A percentile compares a stretch with the other conserved stretches of the same genome.
Evolutionary conservation across 2,329 filamentous ascomycete species (phyloP).

Genomic region (Dryadomyces sulphureus): DNA sequence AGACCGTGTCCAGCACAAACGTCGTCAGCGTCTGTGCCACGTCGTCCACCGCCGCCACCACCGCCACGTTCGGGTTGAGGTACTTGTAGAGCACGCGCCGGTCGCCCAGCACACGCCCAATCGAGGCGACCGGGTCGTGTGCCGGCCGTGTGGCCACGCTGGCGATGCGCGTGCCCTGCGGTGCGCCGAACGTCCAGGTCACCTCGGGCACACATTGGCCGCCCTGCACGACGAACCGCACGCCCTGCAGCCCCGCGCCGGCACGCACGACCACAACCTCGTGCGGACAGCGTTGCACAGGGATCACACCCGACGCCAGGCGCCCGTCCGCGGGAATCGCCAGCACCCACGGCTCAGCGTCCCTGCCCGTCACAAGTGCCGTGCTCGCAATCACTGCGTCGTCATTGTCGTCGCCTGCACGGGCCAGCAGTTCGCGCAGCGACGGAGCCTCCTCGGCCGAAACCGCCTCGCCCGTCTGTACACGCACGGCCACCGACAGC

Average conservation of each 20-base stretch:
- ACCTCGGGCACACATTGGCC: slow-evolving; percentile 28
- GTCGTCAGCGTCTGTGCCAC: slow-evolving; percentile 45
- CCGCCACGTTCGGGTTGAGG: slow-evolving; percentile 70
- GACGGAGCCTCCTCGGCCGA: slow-evolving; percentile 17
- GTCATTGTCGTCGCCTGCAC: too few species aligned
- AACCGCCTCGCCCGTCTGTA: slow-evolving; percentile 32
- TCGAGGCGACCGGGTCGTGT: slow-evolving; percentile 84
- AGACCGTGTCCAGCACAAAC: slow-evolving; percentile 74
- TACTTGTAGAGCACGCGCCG: slow-evolving; percentile 96
- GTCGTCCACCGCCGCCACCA: slow-evolving; percentile 56
- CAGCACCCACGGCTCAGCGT: slow-evolving; percentile 37
- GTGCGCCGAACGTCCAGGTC: slow-evolving; percentile 61
- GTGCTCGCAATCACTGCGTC: slow-evolving; percentile 23
- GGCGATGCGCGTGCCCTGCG: slow-evolving; percentile 51
- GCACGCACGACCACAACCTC: slow-evolving; percentile 40
- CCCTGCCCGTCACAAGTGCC: slow-evolving; percentile 36
- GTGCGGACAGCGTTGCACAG: slow-evolving; percentile 29
- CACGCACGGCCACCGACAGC: slow-evolving; percentile 43
- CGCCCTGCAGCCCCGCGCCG: slow-evolving; percentile 33
- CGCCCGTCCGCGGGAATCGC: slow-evolving; percentile 11
- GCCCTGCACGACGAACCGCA: slow-evolving; percentile 31
- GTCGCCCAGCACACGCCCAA: slow-evolving; percentile 84
- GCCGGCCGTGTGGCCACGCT: slow-evolving; percentile 51
- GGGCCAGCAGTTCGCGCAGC: slow-evolving; percentile 8
- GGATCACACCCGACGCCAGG: slow-evolving; percentile 18